These are phyloP conservation scores for Setaria viridis DNA, from an alignment of 202 grass and related monocot genomes.

Conservation along the genomic window DNA sequence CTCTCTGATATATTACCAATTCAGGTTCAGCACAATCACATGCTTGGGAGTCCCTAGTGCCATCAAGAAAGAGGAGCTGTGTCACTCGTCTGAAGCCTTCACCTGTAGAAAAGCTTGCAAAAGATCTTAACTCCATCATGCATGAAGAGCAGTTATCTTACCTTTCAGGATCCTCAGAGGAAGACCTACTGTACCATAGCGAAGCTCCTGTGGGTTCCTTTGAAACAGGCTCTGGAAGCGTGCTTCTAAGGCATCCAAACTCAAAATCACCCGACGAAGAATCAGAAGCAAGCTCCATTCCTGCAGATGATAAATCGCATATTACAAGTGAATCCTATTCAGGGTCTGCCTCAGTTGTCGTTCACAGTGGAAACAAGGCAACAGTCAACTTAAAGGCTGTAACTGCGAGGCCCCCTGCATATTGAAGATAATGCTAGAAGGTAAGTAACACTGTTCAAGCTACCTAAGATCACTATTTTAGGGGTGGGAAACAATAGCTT, in stretches of 20 bases:
- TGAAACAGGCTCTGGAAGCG: conserved; percentile 90
- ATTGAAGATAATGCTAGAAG: conserved; percentile 54
- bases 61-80: conserved; percentile 82
- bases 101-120: conserved; percentile 79
- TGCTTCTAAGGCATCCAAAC: conserved; percentile 76
- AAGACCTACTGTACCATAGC: conserved; percentile 77
- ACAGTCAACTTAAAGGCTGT: conserved; percentile 52
- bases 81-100: conserved; percentile 66
- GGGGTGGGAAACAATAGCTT: conserved; percentile 21
- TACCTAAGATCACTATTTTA: neutral
- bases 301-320: conserved; percentile 66
- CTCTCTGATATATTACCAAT: conserved; percentile 37
- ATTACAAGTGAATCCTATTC: conserved; percentile 72
- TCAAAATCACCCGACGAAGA: conserved; percentile 82
- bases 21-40: conserved; percentile 92
- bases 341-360: conserved; percentile 51
- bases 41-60: conserved; percentile 73
- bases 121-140: conserved; percentile 91
- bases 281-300: conserved; percentile 92
- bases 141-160: conserved; percentile 75
- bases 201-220: conserved; percentile 77
- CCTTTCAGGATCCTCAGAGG: conserved; percentile 74
- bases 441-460: conserved; percentile 29
- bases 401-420: conserved; percentile 18
- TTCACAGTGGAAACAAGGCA: conserved; percentile 59